Base-by-base conservation (phyloP, 192 early-diverging fungal genomes). In the Podila epigama region DNA sequence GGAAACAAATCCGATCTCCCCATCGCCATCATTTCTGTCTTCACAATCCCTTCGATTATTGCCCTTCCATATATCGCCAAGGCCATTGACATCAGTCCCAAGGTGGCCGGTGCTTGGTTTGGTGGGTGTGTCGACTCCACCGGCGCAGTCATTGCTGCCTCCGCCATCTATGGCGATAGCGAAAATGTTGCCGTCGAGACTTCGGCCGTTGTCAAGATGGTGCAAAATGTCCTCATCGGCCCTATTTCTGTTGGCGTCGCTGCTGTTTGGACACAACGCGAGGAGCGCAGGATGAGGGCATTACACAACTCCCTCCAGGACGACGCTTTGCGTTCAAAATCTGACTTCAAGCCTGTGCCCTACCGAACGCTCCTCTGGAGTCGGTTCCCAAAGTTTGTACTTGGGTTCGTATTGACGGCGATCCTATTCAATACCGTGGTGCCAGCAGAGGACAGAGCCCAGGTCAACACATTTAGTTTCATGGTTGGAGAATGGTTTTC, bases 111-210 rank as follows among this genome's bases (percentile, higher is more conserved):
- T 40, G 83, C 85, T 10, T 84, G 85, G 85, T 86, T 86, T 36
- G 83, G 85, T 36, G 85, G 85, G 35, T 86, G 82, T 62, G 75
- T 86, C 9, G 85, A 86, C 40, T 86, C 85, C 5, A 86, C 85
- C 12, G 85, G 85, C 28, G 85, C 85, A 0, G 85, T 86, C 29
- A 83, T 84, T 72, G 83, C 83, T 12, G 77, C 85, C 18, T 73
- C 85, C 11, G 81, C 72, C 33, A 86, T 86, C 32, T 86, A 83
- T 51, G 81, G 79, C 9, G 82, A 84, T 35, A 52, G 68, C 15
- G 61, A 22, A 8, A 48, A 48, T 10, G 44, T 41, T 12, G 83
- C 85, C 10, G 73, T 84, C 31, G 68, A 82, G 48, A 84, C 85
- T 3, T 67, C 85, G 7, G 85, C 83, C 40, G 85, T 86, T 4